Percentiles rank a stretch among this genome's conserved stretches.
These are phyloP conservation scores for Citrullus amarus DNA, from an alignment of 306 rosid genomes.

Conservation along the genomic window DNA sequence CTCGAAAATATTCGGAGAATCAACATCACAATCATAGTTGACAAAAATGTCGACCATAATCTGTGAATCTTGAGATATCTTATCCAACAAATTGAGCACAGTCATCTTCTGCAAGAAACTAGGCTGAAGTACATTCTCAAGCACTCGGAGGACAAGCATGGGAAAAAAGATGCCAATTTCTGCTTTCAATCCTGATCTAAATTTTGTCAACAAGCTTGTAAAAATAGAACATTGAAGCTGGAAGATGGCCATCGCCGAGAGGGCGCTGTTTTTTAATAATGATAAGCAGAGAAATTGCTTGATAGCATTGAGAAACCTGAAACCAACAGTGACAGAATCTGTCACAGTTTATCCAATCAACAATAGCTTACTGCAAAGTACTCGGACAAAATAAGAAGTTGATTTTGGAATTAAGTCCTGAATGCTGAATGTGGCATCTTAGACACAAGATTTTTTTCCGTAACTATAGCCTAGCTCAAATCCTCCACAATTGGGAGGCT, in stretches of 20 bases:
- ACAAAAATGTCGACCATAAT: conserved; percentile 86
- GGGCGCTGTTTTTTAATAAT: conserved; percentile 85
- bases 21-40: conserved; percentile 97
- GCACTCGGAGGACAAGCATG: conserved; percentile 91
- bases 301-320: conserved; percentile 82
- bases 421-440: background rate
- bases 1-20: conserved; percentile 93
- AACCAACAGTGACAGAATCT: conserved; percentile 22
- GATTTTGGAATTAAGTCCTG: background rate
- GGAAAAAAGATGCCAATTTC: conserved; percentile 98
- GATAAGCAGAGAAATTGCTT: conserved; percentile 95
- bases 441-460: background rate
- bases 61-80: conserved; percentile 81
- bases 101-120: conserved; percentile 98
- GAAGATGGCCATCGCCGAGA: conserved; percentile 91
- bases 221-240: conserved; percentile 95
- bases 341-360: conserved; percentile 13
- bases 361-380: conserved; percentile 1
- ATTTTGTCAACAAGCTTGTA: conserved; percentile 68
- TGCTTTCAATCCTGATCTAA: conserved; percentile 80
- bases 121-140: conserved; percentile 98
- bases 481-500: background rate
- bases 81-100: conserved; percentile 80
- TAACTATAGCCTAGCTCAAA: background rate
- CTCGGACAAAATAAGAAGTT: background rate